Evolutionary conservation across 331 rosid genomes (phyloP).

Genomic region (Prunus yedoensis): DNA sequence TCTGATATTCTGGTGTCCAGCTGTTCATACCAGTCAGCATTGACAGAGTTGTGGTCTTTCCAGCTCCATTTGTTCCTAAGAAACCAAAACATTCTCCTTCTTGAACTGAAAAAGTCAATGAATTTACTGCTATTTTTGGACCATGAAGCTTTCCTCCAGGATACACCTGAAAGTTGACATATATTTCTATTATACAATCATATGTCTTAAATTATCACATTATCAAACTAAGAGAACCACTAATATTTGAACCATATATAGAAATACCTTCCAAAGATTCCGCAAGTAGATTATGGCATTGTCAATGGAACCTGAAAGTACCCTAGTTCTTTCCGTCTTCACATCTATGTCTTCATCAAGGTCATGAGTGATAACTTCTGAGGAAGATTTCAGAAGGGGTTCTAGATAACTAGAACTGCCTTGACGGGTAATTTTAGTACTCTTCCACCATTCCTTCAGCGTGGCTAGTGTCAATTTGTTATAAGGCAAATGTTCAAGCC

Average conservation of each 20-base stretch:
- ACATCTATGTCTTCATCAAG: slow-evolving; percentile 81
- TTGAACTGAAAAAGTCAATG: slow-evolving; percentile 88
- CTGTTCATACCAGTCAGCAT: slow-evolving; percentile 74
- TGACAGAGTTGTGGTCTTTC: slow-evolving; percentile 91
- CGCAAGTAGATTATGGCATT: slow-evolving; percentile 74
- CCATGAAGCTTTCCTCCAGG: slow-evolving; percentile 53
- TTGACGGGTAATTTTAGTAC: slow-evolving; percentile 26
- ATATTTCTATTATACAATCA: slow-evolving; percentile 15
- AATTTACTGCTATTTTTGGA: slow-evolving; percentile 78
- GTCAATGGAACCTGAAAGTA: slow-evolving; percentile 78
- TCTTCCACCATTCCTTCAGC: slow-evolving; percentile 58
- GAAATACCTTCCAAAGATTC: slow-evolving; percentile 75
- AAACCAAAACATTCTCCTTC: slow-evolving; percentile 96
- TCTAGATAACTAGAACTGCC: slow-evolving; percentile 51
- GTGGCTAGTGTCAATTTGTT: slow-evolving; percentile 47
- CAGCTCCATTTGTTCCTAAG: slow-evolving; percentile 98
- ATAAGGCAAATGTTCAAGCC: slow-evolving; percentile 68
- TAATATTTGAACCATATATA: slow-evolving; percentile 17
- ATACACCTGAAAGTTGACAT: slow-evolving; percentile 54
- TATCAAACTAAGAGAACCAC: slow-evolving; percentile 13
- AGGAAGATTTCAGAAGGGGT: slow-evolving; percentile 59
- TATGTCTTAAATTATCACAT: neutral
- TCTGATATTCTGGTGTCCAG: slow-evolving; percentile 9
- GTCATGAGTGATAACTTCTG: slow-evolving; percentile 41
- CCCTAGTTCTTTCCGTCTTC: slow-evolving; percentile 76